These are phyloP conservation scores for Neofusicoccum cordaticola DNA, from an alignment of 2,329 filamentous ascomycete genomes.

Conservation along the genomic window DNA sequence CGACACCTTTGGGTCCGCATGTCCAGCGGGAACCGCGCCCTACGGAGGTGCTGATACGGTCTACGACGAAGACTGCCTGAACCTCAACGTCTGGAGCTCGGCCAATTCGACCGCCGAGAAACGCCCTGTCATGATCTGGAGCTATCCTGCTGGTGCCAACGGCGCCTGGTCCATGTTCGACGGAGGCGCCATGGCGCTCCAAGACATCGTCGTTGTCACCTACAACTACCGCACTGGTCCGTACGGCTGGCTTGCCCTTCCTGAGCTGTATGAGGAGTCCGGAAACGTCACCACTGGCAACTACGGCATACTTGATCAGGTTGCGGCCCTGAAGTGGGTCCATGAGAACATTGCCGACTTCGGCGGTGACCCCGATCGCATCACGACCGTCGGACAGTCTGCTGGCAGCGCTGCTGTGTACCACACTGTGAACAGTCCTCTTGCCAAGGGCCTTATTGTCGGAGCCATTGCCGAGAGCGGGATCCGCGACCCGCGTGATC, in stretches of 20 bases:
- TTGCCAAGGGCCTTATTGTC: constrained; percentile 26
- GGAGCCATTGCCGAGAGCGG: constrained; percentile 29
- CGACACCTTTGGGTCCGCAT: not conserved
- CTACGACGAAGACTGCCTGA: constrained; percentile 32
- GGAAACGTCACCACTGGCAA: constrained; percentile 29
- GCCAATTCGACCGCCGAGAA: constrained; percentile 26
- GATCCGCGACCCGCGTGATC: constrained; percentile 26
- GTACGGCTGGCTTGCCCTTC: constrained; percentile 22
- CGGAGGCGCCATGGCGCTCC: constrained; percentile 12
- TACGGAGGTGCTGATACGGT: not conserved
- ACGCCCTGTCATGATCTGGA: constrained; percentile 27
- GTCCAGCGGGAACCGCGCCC: not conserved
- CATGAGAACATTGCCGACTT: constrained; percentile 36
- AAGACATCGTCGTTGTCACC: constrained; percentile 19
- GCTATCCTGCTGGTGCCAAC: constrained; percentile 14
- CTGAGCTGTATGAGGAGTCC: constrained; percentile 22
- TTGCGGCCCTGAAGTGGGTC: constrained; percentile 38
- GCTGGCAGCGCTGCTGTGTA: constrained; percentile 14
- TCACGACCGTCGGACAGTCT: constrained; percentile 40
- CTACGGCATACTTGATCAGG: constrained; percentile 28
- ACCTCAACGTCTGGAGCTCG: constrained; percentile 33
- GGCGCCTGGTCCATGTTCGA: not conserved
- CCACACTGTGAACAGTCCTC: constrained; percentile 28
- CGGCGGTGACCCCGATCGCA: constrained; percentile 33
- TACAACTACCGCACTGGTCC: constrained; percentile 25